A percentile compares a stretch with the other conserved stretches of the same genome.
Evolutionary conservation across 2,329 filamentous ascomycete genomes (phyloP).

Genomic region (Incumbomyces lentus): DNA sequence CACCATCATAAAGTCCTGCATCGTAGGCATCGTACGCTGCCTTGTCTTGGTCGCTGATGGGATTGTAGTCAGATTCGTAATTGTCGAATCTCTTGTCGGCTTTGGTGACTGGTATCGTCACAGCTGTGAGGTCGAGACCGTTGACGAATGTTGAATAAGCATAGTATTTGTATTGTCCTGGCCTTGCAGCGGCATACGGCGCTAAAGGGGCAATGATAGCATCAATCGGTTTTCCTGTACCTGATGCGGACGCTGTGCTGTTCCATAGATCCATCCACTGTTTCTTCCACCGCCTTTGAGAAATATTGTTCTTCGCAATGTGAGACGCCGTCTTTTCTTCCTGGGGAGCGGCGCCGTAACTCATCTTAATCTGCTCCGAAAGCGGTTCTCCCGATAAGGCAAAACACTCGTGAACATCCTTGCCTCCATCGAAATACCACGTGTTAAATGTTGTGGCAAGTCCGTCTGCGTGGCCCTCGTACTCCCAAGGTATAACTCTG

Average conservation of each 20-base stretch:
- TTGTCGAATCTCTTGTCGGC: conserved; percentile 33
- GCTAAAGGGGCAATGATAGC: conserved; percentile 35
- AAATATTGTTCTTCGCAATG: conserved; percentile 41
- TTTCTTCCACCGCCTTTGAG: conserved; percentile 46
- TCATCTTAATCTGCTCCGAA: conserved; percentile 31
- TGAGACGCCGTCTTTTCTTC: conserved; percentile 32
- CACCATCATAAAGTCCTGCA: conserved; percentile 38
- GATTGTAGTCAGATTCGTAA: conserved; percentile 27
- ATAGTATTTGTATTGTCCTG: conserved; percentile 30
- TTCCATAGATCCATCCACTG: conserved; percentile 57
- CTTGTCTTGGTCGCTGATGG: conserved; percentile 34
- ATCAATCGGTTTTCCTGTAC: conserved; percentile 45
- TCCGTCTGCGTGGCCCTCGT: conserved; percentile 38
- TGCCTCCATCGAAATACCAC: conserved; percentile 42
- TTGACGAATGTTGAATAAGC: conserved; percentile 30
- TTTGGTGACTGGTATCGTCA: conserved; percentile 36
- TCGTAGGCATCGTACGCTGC: conserved; percentile 41
- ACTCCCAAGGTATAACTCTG: conserved; percentile 49
- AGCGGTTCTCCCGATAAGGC: conserved; percentile 46
- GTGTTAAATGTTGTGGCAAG: conserved; percentile 30
- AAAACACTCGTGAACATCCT: conserved; percentile 42
- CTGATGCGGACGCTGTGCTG: conserved; percentile 40
- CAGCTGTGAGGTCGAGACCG: conserved; percentile 32
- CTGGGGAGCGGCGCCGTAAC: conserved; percentile 26
- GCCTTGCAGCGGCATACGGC: conserved; percentile 32